phyloP scores from a whole-genome alignment of 2,329 filamentous ascomycete genomes.

The Laburnicola sp. region DNA sequence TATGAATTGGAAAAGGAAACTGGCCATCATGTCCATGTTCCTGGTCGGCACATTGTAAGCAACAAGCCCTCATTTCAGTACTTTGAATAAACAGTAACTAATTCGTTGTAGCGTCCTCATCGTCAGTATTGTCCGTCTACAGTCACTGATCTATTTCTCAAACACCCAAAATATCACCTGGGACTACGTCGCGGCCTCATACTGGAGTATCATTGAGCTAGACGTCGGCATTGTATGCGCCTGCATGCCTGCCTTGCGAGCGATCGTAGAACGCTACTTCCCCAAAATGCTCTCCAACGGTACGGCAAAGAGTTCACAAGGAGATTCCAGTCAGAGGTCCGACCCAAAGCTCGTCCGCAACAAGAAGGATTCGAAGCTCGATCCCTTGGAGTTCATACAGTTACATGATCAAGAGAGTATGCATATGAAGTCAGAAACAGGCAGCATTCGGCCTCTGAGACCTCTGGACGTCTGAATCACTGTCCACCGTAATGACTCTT shows the following conservation, averaged over 20 bases:
- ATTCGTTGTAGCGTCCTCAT: neutral
- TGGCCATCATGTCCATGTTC: slow-evolving; percentile 44
- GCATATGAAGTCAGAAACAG: no score
- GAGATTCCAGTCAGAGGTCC: no score
- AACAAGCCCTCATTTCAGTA: no score
- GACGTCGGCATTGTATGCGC: slow-evolving; percentile 42
- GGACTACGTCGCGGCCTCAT: slow-evolving; percentile 45
- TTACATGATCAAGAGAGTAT: no score
- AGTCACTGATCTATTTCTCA: slow-evolving; percentile 47
- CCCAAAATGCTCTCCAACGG: slow-evolving; percentile 12
- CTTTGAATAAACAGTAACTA: no score
- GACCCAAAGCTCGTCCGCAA: no score
- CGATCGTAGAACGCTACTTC: slow-evolving; percentile 19
- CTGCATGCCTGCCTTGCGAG: slow-evolving; percentile 45
- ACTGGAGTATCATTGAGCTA: slow-evolving; percentile 48
- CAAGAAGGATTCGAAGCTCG: no score
- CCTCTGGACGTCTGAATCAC: no score
- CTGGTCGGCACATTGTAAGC: slow-evolving; percentile 42
- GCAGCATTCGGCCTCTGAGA: no score
- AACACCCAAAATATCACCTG: slow-evolving; percentile 46
- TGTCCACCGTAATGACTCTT: no score
- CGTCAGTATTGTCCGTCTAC: slow-evolving; percentile 38
- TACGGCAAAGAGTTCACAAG: no score
- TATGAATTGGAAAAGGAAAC: slow-evolving; percentile 38
- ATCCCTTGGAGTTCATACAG: no score